These are phyloP conservation scores for Scheffersomyces stipitis DNA, from an alignment of 805 yeast genomes.

Conservation along the genomic window DNA sequence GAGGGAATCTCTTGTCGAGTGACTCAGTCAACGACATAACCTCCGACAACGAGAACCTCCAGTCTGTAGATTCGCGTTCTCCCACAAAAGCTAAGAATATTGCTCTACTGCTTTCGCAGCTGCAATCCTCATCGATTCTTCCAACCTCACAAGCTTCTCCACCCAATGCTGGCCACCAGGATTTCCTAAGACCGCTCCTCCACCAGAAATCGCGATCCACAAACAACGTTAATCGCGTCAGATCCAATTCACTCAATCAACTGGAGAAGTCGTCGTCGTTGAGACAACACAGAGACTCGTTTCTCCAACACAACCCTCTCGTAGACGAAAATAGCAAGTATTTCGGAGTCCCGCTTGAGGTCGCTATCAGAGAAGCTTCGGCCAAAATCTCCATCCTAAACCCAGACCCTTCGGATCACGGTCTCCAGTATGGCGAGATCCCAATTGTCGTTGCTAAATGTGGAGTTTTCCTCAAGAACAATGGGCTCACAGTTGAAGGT, in stretches of 20 bases:
- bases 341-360: conserved; percentile 77
- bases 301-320: conserved; percentile 43
- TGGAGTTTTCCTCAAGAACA: conserved; percentile 78
- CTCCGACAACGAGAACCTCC: conserved; percentile 16
- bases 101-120: conserved; percentile 5
- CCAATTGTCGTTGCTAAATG: conserved; percentile 96
- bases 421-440: conserved; percentile 79
- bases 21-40: conserved; percentile 38
- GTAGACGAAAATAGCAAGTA: conserved; percentile 52
- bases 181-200: conserved; percentile 45
- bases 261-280: conserved; percentile 29
- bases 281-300: conserved; percentile 52
- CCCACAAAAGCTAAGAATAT: conserved; percentile 12
- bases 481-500: conserved; percentile 81
- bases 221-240: conserved; percentile 40
- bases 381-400: conserved; percentile 69
- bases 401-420: conserved; percentile 49
- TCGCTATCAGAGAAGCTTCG: conserved; percentile 72
- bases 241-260: conserved; percentile 37
- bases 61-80: conserved; percentile 12
- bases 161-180: conserved; percentile 11
- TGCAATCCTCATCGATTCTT: conserved; percentile 3
- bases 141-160: conserved; percentile 3
- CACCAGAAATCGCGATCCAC: conserved; percentile 53
- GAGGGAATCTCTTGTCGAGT: conserved; percentile 33